Evolutionary conservation across 2,329 filamentous ascomycete species (phyloP), one percentile per base, ranked within the genome.

Genomic region (Microascus cirrosus): DNA sequence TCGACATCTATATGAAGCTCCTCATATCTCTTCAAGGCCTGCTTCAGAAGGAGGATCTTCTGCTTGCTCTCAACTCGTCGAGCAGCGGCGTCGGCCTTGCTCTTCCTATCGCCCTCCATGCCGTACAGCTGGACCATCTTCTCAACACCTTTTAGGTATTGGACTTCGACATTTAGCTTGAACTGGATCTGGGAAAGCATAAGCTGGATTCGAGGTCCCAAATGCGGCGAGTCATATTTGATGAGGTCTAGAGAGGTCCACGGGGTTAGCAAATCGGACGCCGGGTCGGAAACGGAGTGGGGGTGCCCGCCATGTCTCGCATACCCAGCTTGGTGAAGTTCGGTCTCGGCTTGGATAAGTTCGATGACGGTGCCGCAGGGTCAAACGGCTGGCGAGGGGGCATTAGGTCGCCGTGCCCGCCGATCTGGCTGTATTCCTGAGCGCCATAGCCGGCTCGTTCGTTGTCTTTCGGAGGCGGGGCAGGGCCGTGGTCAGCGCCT

Each of bases 121-220:
- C 94, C 86, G 69, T 99, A 99, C 39, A 99, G 79, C 70, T 94
- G 90, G 53, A 96, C 90, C 94, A 99, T 97, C 77, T 99, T 99
- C 73, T 99, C 94, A 65, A 99, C 94, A 61, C 94, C 94, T 68
- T 95, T 95, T 63, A 97, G 91, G 73, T 99, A 99, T 74, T 99
- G 94, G 70, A 96, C 95, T 71, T 99, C 94, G 32, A 99, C 94
- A 64, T 94, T 96, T 61, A 99, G 82, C 76, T 99, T 99, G 78
- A 99, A 99, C 73, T 97, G 91, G 62, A 99, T 86, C 72, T 99
- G 94, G 54, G 94, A 95, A 68, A 99, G 78, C 94, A 99, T 99
- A 67, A 97, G 88, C 76, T 99, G 94, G 67, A 99, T 99, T 64
- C 95, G 91, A 60, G 94, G 93, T 36, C 94, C 94, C 61, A 99